Evolutionary conservation across 495 filamentous ascomycete genomes (phyloP), one percentile per base, ranked within the genome.

Genomic region (Opeltia flavorubescens): DNA sequence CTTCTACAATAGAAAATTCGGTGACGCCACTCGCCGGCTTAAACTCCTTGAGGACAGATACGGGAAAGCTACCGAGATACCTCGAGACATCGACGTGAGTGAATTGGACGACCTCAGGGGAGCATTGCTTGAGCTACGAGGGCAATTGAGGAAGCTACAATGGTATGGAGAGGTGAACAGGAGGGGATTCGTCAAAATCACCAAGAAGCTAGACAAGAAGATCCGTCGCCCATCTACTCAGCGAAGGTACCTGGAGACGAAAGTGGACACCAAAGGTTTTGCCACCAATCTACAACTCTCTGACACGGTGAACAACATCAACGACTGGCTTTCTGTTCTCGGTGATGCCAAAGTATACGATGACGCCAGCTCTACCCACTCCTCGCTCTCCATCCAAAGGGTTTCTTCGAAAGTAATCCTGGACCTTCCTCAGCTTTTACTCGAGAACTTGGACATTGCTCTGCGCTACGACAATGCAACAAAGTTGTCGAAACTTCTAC

Each of bases 81-180:
- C 59, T 11, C 70, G 78, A 43, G 61, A 59, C 18, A 59, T 81
- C 20, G 79, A 82, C 53, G 64, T 70, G 43, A 86, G 94, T 56
- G 91, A 96, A 55, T 70, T 76, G 23, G 84, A 91, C 56, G 91
- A 98, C 60, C 73, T 96, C 33, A 81, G 89, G 67, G 83, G 80
- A 30, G 85, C 89, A 29, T 70, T 95, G 42, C 73, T 95, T 25
- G 91, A 96, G 57, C 71, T 95, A 43, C 74, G 91, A 35, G 80
- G 80, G 41, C 84, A 91, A 50, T 62, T 95, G 48, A 75, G 89
- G 35, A 95, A 95, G 52, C 69, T 98, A 49, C 84, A 93, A 63
- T 95, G 89, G 89, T 96, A 95, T 52, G 93, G 87, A 24, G 91
- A 96, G 66, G 88, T 96, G 54, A 98, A 98, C 58, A 75, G 89